Evolutionary conservation across 306 rosid genomes (phyloP), one percentile per base, ranked within the genome.

Genomic region (Sesbania bispinosa): DNA sequence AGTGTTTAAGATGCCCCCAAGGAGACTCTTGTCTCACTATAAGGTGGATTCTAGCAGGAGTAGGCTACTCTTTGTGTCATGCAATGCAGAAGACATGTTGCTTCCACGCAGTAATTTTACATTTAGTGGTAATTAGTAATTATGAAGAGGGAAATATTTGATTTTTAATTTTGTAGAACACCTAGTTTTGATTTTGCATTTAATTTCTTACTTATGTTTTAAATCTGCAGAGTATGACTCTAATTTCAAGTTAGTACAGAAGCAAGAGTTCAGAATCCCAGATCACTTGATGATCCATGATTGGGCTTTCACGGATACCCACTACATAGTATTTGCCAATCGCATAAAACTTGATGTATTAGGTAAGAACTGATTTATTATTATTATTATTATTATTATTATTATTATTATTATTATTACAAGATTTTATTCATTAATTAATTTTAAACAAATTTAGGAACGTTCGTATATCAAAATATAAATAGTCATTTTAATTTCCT

Each of bases 41-140:
- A 94, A 94, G 82, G 67, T 90, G 10, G 98, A 94, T 54, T 76
- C 86, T 4, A 47, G 73, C 19, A 81, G 69, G 84, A 67, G 75
- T 10, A 79, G 88, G 42, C 88, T 94, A 16, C 89, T 90, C 15
- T 81, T 86, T 3, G 83, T 89, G 64, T 79, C 97, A 24, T 94
- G 98, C 90, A 94, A 90, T 45, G 94, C 98, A 20, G 98, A 94
- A 69, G 98, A 94, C 43, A 94, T 94, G 98, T 85, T 94, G 13
- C 79, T 94, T 30, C 98, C 98, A 7, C 73, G 84, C 5, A 87
- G 97, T 58, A 69, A 86, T 67, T 90, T 94, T 59, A 84, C 89
- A 24, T 86, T 90, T 71, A 74, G 70, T 15, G 98, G 97, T 93
- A 84, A 78, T 8, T 54, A 48, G 16, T 20, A 24, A 13, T 63